These are phyloP conservation scores for Amanita pseudoporphyria DNA, from an alignment of 768 basidiomycete species.

Conservation along the genomic window DNA sequence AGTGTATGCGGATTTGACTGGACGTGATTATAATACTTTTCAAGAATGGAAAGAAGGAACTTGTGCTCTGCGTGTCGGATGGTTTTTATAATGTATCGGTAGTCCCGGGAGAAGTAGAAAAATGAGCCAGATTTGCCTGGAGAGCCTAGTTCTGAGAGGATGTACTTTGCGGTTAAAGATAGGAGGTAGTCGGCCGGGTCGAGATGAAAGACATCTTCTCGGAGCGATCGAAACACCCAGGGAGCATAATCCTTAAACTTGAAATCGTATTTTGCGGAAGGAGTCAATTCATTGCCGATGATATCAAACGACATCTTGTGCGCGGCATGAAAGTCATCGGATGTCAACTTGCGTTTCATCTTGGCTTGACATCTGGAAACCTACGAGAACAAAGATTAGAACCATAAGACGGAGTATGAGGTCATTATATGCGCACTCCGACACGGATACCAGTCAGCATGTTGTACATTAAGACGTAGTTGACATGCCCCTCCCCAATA, in stretches of 20 bases:
- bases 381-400: conserved; percentile 27
- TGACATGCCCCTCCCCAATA: conserved; percentile 97
- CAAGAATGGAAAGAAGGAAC: conserved; percentile 79
- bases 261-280: conserved; percentile 97
- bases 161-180: conserved; percentile 94
- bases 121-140: conserved; percentile 98
- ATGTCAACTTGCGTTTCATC: conserved; percentile 73
- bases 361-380: conserved; percentile 97
- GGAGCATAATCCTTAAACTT: conserved; percentile 99
- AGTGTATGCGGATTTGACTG: conserved; percentile 89
- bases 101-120: conserved; percentile 98
- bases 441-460: conserved; percentile 99
- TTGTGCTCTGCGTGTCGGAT: conserved; percentile 93
- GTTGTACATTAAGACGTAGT: conserved; percentile 99
- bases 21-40: conserved; percentile 78
- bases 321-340: conserved; percentile 78
- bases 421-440: conserved; percentile 47
- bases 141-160: conserved; percentile 93
- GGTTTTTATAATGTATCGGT: conserved; percentile 99
- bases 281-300: conserved; percentile 95
- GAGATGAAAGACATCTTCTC: conserved; percentile 90
- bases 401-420: not conserved
- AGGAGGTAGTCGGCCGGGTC: conserved; percentile 98
- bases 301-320: conserved; percentile 99
- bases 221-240: conserved; percentile 92